Base-by-base conservation (phyloP, 495 filamentous ascomycete genomes). In the Aspergillus diversus region DNA sequence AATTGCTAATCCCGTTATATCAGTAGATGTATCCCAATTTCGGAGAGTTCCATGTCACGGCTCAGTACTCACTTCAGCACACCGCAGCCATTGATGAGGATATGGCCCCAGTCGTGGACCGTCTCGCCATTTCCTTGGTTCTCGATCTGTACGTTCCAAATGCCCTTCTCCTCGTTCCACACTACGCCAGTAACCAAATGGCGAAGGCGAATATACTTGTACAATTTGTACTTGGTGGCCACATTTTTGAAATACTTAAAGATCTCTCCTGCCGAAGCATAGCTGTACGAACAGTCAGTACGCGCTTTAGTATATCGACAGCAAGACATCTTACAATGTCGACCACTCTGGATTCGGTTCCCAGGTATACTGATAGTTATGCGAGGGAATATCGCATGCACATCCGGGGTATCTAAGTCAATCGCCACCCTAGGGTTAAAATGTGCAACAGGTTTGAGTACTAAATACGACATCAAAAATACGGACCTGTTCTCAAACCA, bases 401-500 rank as follows among this genome's bases (percentile, higher is more conserved):
- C 84, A 80, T 43, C 86, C 86, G 0, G 85, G 83, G 71, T 89
- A 88, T 7, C 46, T 49, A 21, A 11, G 46, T 49, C 46, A 49
- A 27, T 27, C 21, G 21, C 2, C 21, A 2, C 2, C 21, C 21
- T 2, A 27, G 1, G 2, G 21, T 27, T 27, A 27, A 2, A 27
- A 27, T 27, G 21, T 27, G 21, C 2, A 1, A 1, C 2, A 1
- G 21, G 1, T 27, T 27, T 27, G 21, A 2, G 21, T 27, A 27
- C 1, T 27, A 27, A 27, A 27, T 27, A 27, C 21, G 21, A 27
- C 21, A 27, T 27, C 21, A 27, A 27, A 27, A 27, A 27, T 27
- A 27, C 21, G 21, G 21, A 39, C 56, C 75, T 72, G 57, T 88
- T 88, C 70, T 86, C 85, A 53, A 80, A 84, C 86, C 86, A 90